Conservation (phyloP, 2,329 filamentous ascomycete genomes). For the Colletotrichum spaethianum region DNA sequence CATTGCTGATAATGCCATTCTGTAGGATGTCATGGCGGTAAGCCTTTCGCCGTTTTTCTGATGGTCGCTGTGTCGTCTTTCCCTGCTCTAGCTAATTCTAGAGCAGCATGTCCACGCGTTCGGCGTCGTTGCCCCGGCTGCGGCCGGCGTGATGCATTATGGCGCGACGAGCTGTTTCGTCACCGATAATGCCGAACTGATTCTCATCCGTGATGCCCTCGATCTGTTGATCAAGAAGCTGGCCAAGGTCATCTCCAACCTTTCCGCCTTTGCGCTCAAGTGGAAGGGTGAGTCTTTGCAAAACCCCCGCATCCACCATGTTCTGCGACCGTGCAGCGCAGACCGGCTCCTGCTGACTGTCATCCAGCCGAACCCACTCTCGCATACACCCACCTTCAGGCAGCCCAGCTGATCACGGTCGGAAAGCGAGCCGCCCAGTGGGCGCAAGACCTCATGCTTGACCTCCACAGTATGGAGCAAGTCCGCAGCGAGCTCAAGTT, state of each 20-base stretch:
- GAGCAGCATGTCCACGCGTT: neutral
- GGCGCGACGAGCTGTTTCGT: neutral
- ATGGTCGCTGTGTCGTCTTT: neutral
- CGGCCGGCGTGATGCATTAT: neutral
- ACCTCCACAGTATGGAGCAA: neutral
- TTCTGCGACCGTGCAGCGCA: neutral
- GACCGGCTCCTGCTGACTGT: neutral
- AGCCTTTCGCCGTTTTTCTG: neutral
- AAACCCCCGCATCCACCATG: neutral
- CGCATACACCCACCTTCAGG: neutral
- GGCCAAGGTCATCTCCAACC: neutral
- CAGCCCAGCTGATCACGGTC: neutral
- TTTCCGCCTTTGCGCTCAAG: neutral
- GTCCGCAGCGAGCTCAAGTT: neutral
- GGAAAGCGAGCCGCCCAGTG: neutral
- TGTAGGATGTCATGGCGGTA: neutral
- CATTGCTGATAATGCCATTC: neutral
- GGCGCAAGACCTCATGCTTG: neutral
- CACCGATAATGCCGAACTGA: neutral
- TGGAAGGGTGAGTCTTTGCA: neutral
- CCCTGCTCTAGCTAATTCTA: constrained; percentile 60
- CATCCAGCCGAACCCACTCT: neutral
- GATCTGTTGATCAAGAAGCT: neutral
- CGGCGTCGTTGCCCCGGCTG: neutral
- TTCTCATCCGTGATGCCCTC: neutral